These are phyloP conservation scores for Lipomyces yamadae DNA, from an alignment of 805 yeast genomes.

Conservation along the genomic window DNA sequence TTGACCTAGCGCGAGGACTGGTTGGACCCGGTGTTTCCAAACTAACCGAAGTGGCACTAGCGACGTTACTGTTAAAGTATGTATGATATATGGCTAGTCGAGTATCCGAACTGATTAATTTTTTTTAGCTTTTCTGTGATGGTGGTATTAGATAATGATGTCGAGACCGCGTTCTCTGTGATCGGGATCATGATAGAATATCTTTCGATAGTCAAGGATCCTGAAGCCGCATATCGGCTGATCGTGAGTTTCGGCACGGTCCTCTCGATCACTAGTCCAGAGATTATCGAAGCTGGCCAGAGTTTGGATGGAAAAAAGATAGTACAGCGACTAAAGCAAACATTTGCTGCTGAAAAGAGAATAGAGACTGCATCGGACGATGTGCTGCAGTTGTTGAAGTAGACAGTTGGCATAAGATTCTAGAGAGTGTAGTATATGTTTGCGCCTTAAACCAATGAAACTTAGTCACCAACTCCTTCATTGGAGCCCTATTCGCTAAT, in stretches of 20 bases:
- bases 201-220: conserved; percentile 48
- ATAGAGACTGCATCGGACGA: conserved; percentile 25
- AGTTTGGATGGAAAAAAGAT: conserved; percentile 26
- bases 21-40: conserved; percentile 12
- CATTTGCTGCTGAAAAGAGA: conserved; percentile 19
- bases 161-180: conserved; percentile 41
- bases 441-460: too few species aligned
- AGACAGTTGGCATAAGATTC: not conserved
- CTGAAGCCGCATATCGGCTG: conserved; percentile 73
- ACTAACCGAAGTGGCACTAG: conserved; percentile 28
- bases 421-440: not conserved
- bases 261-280: conserved; percentile 37
- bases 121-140: conserved; percentile 54
- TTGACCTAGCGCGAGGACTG: conserved; percentile 25
- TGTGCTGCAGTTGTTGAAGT: conserved; percentile 16
- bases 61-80: conserved; percentile 41
- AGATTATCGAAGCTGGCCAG: conserved; percentile 26
- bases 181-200: conserved; percentile 45
- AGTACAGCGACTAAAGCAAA: conserved; percentile 14
- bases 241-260: conserved; percentile 68
- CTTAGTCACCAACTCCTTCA: too few species aligned
- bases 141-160: conserved; percentile 43
- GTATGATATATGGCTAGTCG: conserved; percentile 37
- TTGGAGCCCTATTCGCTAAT: too few species aligned
- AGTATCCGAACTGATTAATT: conserved; percentile 17